Conservation (phyloP, 108 stramenopile genomes). For the Thalassiosira profunda region DNA sequence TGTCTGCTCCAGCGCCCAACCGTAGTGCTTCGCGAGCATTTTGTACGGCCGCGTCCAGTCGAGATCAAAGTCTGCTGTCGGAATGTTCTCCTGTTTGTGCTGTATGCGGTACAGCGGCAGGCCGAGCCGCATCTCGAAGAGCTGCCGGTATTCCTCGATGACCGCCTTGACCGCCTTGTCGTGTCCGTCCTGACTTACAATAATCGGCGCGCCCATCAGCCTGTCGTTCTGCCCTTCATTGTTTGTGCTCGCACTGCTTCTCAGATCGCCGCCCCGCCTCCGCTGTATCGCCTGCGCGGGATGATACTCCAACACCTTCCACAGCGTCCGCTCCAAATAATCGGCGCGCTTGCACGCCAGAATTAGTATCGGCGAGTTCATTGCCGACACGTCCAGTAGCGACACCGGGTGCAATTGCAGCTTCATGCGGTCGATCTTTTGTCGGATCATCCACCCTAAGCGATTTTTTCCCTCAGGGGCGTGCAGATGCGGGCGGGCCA, state of each 20-base stretch:
- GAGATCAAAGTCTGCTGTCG: too few relatives aligned
- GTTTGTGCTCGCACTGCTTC: background rate
- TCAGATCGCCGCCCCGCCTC: slow-evolving; percentile 5
- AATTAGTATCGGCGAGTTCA: slow-evolving; percentile 79
- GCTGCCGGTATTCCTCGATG: slow-evolving; percentile 44
- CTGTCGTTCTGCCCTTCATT: slow-evolving; percentile 21
- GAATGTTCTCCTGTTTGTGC: slow-evolving; percentile 34
- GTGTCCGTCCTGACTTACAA: slow-evolving; percentile 88
- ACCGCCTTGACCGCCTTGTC: slow-evolving; percentile 50
- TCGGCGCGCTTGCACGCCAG: slow-evolving; percentile 83
- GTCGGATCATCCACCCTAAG: slow-evolving; percentile 10
- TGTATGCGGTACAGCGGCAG: slow-evolving; percentile 68
- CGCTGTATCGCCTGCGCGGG: slow-evolving; percentile 29
- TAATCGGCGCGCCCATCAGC: slow-evolving; percentile 65
- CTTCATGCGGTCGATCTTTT: slow-evolving; percentile 18
- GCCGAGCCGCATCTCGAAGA: slow-evolving; percentile 49
- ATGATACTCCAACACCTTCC: slow-evolving; percentile 60
- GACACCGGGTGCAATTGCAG: background rate
- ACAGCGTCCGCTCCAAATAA: slow-evolving; percentile 72
- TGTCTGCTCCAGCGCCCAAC: slow-evolving; percentile 79
- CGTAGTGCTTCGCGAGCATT: slow-evolving; percentile 78
- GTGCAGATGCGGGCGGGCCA: slow-evolving; percentile 22
- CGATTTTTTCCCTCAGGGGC: background rate
- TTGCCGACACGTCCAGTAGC: slow-evolving; percentile 15
- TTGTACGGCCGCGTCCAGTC: slow-evolving; percentile 60